A percentile compares a stretch with the other conserved stretches of the same genome.
phyloP scores from a whole-genome alignment of 2,329 filamentous ascomycete genomes.

The Xylaria sp. region DNA sequence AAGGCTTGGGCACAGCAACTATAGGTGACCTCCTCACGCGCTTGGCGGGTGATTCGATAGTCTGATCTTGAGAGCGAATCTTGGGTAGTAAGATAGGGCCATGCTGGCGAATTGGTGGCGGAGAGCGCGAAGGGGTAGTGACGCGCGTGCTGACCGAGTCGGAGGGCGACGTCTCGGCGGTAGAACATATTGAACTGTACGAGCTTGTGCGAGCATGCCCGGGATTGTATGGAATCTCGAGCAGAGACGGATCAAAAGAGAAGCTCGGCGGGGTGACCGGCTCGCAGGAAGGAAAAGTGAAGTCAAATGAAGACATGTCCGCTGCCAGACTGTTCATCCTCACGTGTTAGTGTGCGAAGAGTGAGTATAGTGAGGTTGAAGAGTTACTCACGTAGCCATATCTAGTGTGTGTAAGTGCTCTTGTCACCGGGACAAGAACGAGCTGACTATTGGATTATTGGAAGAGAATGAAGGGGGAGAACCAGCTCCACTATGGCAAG shows the following conservation, averaged over 20 bases:
- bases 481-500: constrained; percentile 47
- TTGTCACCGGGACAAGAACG: constrained; percentile 47
- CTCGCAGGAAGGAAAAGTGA: constrained; percentile 66
- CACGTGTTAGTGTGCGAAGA: constrained; percentile 46
- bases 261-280: constrained; percentile 63
- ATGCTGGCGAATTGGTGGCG: constrained; percentile 80
- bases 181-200: constrained; percentile 74
- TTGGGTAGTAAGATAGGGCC: constrained; percentile 85
- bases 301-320: constrained; percentile 70
- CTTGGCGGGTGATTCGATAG: constrained; percentile 69
- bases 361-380: neutral
- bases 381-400: constrained; percentile 59
- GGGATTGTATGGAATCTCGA: constrained; percentile 65
- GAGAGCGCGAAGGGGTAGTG: constrained; percentile 73
- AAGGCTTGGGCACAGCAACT: constrained; percentile 53
- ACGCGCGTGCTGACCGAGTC: constrained; percentile 75
- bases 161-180: constrained; percentile 68
- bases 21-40: constrained; percentile 66
- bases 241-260: constrained; percentile 66
- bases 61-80: constrained; percentile 86
- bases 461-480: constrained; percentile 43
- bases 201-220: constrained; percentile 73
- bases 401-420: constrained; percentile 45
- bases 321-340: constrained; percentile 65
- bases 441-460: constrained; percentile 47